Evolutionary conservation across 108 stramenopile genomes (phyloP), one percentile per base, ranked within the genome.

Genomic region (Skeletonema grethae): DNA sequence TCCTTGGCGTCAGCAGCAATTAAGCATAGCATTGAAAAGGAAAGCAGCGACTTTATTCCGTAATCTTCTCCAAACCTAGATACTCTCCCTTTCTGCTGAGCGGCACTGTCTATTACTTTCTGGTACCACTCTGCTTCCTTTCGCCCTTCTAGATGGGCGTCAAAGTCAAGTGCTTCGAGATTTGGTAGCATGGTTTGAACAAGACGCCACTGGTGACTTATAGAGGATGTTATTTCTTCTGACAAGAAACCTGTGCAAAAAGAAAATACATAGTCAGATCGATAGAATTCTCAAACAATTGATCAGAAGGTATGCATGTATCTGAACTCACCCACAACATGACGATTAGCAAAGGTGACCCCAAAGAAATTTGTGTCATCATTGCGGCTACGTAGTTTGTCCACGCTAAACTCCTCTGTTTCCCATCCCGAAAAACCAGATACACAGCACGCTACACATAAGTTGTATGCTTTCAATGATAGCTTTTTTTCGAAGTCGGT

Each of bases 401-500:
- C 80, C 25, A 86, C 65, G 41, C 70, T 77, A 57, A 95, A 94
- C 46, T 90, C 89, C 13, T 87, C 81, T 7, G 36, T 31, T 58
- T 89, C 88, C 93, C 93, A 94, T 25, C 93, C 93, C 1, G 93
- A 94, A 71, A 94, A 94, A 25, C 78, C 57, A 4, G 90, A 88
- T 4, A 90, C 89, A 69, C 87, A 89, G 48, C 80, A 84, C 2
- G 83, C 88, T 50, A 92, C 90, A 38, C 86, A 85, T 13, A 92
- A 67, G 76, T 95, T 91, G 56, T 86, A 86, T 10, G 72, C 53
- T 24, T 85, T 70, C 5, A 82, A 36, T 30, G 94, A 89, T 15
- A 95, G 43, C 10, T 58, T 65, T 36, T 58, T 30, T 15, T 83
- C 78, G 22, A 80, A 79, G 9, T 39, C 59, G 15, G 75, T 65